Base-by-base conservation (phyloP, 2,329 filamentous ascomycete genomes). In the Penicillium oxalicum region DNA sequence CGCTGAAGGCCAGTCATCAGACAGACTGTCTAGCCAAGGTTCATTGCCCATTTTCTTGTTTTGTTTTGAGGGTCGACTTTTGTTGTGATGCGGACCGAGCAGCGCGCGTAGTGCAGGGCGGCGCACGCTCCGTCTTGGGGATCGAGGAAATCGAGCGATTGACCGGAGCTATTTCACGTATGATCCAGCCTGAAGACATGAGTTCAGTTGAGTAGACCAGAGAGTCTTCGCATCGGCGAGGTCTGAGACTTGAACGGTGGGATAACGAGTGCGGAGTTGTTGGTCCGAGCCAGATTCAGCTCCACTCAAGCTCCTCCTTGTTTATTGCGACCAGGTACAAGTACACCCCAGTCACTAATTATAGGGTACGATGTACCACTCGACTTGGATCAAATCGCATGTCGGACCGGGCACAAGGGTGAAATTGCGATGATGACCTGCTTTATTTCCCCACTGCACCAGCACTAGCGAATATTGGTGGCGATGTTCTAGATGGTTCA, bases 1-100 rank as follows among this genome's bases (percentile, higher is more conserved):
- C 48, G 64, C 59, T 12, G 68, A 67, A 6, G 66, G 62, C 70
- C 70, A 73, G 60, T 73, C 70, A 51, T 73, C 70, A 12, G 68
- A 69, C 9, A 73, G 66, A 44, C 63, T 68, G 51, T 72, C 68
- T 40, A 73, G 68, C 70, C 70, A 73, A 61, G 70, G 70, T 59
- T 69, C 63, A 47, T 55, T 53, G 52, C 59, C 57, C 65, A 68
- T 68, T 54, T 56, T 64, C 49, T 46, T 35, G 34, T 18, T 38
- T 44, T 52, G 29, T 43, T 43, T 4, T 32, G 29, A 32, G n/a
- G 9, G 40, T 9, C 9, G 11, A 32, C 4, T 34, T 43, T 54
- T 59, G 52, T 58, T 59, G 44, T 52, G 48, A 56, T 58, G 47
- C 42, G 44, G 38, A 35, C 38, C 13, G 45, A 9, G 29, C 40